Evolutionary conservation across 2,329 filamentous ascomycete genomes (phyloP).

Genomic region (Trichoderma pleuroti): DNA sequence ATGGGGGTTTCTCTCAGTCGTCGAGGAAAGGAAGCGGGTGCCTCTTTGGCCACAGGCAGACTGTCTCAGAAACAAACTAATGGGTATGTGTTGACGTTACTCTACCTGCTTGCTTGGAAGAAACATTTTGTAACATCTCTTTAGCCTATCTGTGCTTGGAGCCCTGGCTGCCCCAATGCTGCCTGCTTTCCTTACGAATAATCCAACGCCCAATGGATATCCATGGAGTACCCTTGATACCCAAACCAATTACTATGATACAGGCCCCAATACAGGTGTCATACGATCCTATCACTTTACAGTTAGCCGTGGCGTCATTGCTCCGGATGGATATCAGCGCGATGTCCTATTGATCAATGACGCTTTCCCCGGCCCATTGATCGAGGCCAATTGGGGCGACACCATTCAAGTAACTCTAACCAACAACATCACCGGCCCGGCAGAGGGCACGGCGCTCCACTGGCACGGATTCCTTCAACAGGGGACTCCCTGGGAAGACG

Average conservation of each 20-base stretch:
- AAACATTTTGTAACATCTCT: not conserved
- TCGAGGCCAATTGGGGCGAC: slow-evolving; percentile 63
- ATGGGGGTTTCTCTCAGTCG: slow-evolving; percentile 16
- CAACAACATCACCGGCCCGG: slow-evolving; percentile 58
- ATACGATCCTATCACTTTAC: slow-evolving; percentile 54
- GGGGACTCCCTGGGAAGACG: slow-evolving; percentile 50
- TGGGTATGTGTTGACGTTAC: slow-evolving; percentile 30
- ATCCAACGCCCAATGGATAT: slow-evolving; percentile 46
- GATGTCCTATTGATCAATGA: slow-evolving; percentile 60
- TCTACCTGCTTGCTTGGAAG: not conserved
- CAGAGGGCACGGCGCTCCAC: slow-evolving; percentile 49
- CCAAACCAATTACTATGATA: slow-evolving; percentile 48
- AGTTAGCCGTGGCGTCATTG: slow-evolving; percentile 47
- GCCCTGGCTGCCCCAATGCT: slow-evolving; percentile 38
- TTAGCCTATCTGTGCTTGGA: slow-evolving; percentile 39
- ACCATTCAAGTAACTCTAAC: slow-evolving; percentile 62
- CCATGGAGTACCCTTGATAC: slow-evolving; percentile 50
- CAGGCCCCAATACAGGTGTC: slow-evolving; percentile 50
- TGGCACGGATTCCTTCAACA: slow-evolving; percentile 54
- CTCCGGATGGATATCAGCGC: slow-evolving; percentile 54
- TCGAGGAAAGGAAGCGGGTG: not conserved
- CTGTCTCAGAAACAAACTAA: slow-evolving; percentile 38
- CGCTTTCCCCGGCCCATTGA: slow-evolving; percentile 62
- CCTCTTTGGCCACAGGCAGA: not conserved
- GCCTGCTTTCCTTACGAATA: slow-evolving; percentile 45